A percentile compares a stretch with the other conserved stretches of the same genome.
phyloP scores from a whole-genome alignment of 345 rosid genomes.

The Hirschfeldia incana region DNA sequence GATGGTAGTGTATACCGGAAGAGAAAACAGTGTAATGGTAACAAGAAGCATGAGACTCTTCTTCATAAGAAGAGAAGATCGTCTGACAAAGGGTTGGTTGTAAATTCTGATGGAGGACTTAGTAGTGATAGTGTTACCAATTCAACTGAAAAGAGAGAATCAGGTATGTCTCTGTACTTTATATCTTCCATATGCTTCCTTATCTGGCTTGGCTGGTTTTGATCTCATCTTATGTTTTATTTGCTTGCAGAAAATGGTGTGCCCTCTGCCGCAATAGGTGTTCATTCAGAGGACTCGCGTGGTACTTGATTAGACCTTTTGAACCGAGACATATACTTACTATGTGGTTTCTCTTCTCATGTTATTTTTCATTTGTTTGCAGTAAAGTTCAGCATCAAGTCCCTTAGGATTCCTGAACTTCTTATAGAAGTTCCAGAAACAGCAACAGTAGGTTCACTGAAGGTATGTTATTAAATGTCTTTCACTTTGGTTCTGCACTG shows the following conservation, averaged over 20 bases:
- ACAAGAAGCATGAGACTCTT: conserved; percentile 51
- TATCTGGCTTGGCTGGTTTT: conserved; percentile 11
- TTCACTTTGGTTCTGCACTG: not conserved
- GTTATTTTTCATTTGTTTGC: conserved; percentile 32
- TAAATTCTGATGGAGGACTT: conserved; percentile 71
- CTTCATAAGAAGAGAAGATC: conserved; percentile 62
- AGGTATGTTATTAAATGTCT: conserved; percentile 52
- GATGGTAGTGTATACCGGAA: conserved; percentile 60
- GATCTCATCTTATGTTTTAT: conserved; percentile 24
- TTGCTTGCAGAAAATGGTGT: conserved; percentile 47
- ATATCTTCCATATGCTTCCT: not conserved
- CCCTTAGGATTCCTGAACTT: conserved; percentile 89
- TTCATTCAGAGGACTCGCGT: conserved; percentile 60
- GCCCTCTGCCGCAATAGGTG: conserved; percentile 48
- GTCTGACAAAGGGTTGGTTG: conserved; percentile 49
- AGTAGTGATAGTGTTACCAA: conserved; percentile 84
- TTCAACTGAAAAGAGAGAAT: conserved; percentile 58
- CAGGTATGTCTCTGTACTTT: conserved; percentile 43
- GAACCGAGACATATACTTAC: conserved; percentile 7
- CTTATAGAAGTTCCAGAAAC: conserved; percentile 83
- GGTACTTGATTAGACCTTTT: conserved; percentile 47
- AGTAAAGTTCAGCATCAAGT: conserved; percentile 92
- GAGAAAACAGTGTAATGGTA: conserved; percentile 53
- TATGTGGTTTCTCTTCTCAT: conserved; percentile 1
- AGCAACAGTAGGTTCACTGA: conserved; percentile 81